Percentiles rank a stretch among this genome's conserved stretches.
These are phyloP conservation scores for Blastocystis sp. DNA, from an alignment of 352 stramenopile genomes.

Conservation along the genomic window DNA sequence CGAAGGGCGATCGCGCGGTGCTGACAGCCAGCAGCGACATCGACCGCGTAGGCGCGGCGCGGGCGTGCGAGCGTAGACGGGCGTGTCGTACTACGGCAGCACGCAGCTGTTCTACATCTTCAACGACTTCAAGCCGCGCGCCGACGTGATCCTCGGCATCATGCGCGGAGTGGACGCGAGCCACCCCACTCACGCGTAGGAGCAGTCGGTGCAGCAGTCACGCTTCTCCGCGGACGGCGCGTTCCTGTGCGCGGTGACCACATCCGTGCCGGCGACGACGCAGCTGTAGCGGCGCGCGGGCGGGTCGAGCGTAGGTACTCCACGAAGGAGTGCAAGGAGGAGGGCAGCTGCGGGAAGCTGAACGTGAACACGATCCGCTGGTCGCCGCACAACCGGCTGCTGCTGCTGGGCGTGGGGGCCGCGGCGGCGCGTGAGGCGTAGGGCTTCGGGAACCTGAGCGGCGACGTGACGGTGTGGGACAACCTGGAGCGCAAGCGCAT, in stretches of 20 bases:
- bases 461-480: constrained; percentile 30
- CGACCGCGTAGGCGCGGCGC: neutral
- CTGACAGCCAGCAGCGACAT: constrained; percentile 24
- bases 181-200: neutral
- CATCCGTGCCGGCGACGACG: constrained; percentile 18
- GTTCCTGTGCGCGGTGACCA: constrained; percentile 7
- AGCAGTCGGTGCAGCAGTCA: constrained; percentile 38
- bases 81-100: constrained; percentile 41
- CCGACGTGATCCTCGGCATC: neutral
- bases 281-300: neutral
- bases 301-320: neutral
- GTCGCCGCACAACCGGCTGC: constrained; percentile 24
- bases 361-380: constrained; percentile 50
- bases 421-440: neutral
- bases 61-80: neutral
- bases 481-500: neutral
- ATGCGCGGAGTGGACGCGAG: neutral
- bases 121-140: constrained; percentile 35
- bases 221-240: constrained; percentile 4
- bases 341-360: constrained; percentile 15
- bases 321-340: constrained; percentile 38
- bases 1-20: neutral
- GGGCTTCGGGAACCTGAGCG: constrained; percentile 56
- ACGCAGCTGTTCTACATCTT: constrained; percentile 18
- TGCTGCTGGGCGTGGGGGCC: constrained; percentile 7